phyloP scores from a whole-genome alignment of 164 flowering plant species.

The Liriodendron chinense region DNA sequence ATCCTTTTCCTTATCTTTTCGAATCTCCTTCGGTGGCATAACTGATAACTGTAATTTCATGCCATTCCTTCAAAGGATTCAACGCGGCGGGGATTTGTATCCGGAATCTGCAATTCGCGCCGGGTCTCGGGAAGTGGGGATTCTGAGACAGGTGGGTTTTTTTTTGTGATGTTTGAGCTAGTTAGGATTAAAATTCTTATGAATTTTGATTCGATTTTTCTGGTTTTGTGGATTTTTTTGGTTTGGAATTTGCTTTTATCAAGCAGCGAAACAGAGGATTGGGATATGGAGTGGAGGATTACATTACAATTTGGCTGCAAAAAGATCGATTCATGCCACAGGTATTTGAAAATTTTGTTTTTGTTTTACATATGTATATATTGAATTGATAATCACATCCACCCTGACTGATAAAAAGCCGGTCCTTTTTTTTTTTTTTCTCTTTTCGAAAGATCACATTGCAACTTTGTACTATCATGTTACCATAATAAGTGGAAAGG shows the following conservation, averaged over 20 bases:
- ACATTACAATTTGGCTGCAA: constrained; percentile 23
- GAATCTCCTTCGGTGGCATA: background rate
- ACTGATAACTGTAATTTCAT: background rate
- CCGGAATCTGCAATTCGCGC: constrained; percentile 26
- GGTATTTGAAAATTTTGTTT: constrained; percentile 32
- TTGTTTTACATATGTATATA: background rate
- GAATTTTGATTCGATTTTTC: background rate
- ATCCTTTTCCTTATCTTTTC: constrained; percentile 1
- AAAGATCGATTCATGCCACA: constrained; percentile 61
- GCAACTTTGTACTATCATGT: too few relatives aligned
- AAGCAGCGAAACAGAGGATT: constrained; percentile 23
- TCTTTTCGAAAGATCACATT: background rate
- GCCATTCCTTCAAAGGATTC: constrained; percentile 8
- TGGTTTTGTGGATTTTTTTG: background rate
- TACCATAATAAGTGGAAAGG: too few relatives aligned
- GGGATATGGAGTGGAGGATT: constrained; percentile 30
- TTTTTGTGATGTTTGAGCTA: background rate
- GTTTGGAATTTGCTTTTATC: constrained; percentile 1
- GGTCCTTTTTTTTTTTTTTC: background rate
- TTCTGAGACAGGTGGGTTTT: constrained; percentile 18
- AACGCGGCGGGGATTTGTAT: constrained; percentile 28
- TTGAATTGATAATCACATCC: background rate
- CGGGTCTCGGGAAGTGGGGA: constrained; percentile 16
- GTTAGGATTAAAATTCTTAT: background rate
- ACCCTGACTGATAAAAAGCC: background rate